A percentile compares a stretch with the other conserved stretches of the same genome.
Conservation (phyloP, 768 basidiomycete species). For the Boletus rubropictus region DNA sequence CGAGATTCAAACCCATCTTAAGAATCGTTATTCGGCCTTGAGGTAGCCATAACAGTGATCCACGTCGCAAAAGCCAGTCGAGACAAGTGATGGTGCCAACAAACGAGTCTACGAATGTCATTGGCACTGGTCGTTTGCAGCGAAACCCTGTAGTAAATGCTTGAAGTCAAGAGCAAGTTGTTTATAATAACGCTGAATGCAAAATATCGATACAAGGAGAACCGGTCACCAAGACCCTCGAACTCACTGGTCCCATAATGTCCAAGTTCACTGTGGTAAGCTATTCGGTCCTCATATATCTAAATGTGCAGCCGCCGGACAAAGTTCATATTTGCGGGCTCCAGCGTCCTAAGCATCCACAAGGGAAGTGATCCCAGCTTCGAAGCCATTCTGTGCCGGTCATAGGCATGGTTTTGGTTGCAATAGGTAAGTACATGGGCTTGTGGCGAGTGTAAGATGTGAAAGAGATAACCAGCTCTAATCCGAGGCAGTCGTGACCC, state of each 20-base stretch:
- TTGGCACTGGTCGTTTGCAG: not conserved
- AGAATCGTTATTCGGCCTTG: not conserved
- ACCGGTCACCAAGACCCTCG: not conserved
- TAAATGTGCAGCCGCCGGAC: not conserved
- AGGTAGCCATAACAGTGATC: not conserved
- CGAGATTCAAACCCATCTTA: not conserved
- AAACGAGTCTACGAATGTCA: not conserved
- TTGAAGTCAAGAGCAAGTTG: not conserved
- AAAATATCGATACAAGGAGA: not conserved
- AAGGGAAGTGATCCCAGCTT: not conserved
- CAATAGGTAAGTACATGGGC: constrained; percentile 34
- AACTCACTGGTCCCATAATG: not conserved
- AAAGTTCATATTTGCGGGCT: not conserved
- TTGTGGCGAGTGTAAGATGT: constrained; percentile 23
- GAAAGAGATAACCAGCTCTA: constrained; percentile 24
- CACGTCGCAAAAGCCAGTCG: not conserved
- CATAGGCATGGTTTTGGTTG: constrained; percentile 29
- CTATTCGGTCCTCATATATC: not conserved
- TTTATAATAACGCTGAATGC: not conserved
- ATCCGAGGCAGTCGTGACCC: constrained; percentile 39
- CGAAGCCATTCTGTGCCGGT: constrained; percentile 9
- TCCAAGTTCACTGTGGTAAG: not conserved
- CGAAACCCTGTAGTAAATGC: not conserved
- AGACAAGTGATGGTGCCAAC: not conserved
- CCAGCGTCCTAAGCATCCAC: not conserved